Base-by-base conservation (phyloP, 2,329 filamentous ascomycete species). In the Mariannaea sp. region DNA sequence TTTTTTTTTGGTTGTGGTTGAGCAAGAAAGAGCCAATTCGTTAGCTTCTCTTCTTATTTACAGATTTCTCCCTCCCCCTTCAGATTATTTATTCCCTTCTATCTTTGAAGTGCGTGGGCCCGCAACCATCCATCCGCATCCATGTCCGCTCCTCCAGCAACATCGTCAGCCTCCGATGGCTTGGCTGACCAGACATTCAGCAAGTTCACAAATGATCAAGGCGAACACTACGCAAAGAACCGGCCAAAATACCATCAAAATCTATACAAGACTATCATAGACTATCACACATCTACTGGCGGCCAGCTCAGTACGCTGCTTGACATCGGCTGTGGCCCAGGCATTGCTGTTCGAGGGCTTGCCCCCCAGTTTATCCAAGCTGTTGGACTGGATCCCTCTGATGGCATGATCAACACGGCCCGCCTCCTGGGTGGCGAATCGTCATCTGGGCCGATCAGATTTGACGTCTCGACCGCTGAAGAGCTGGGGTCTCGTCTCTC, bases 281-380 rank as follows among this genome's bases (percentile, higher is more conserved):
- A 73, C 14, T 71, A 77, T 46, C 82, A 85, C 59, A 66, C 60
- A 1, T 68, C 73, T 1, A 77, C 74, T 0, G 76, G 77, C 16
- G 80, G 79, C 10, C 46, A 71, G 10, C 59, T 78, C 12, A 62
- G 70, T 24, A 70, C 68, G 3, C 56, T 83, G 0, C 62, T 83
- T 10, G 82, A 86, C 55, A 68, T 85, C 5, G 83, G 83, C 26
- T 84, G 80, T 60, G 82, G 83, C 0, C 81, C 82, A 0, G 83
- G 82, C 4, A 76, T 67, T 10, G 79, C 77, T 0, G 73, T 73
- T 0, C 73, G 76, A 2, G 70, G 69, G 5, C 71, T 85, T 1
- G 75, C 77, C 0, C 65, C 68, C 0, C 71, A 70, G 27, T 85
- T 85, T 61, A 51, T 63, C 1, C 64, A 71, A 20, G 77, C 71